Evolutionary conservation across 1,284 basidiomycete genomes (phyloP), one percentile per base, ranked within the genome.

Genomic region (Ustilago sp.): DNA sequence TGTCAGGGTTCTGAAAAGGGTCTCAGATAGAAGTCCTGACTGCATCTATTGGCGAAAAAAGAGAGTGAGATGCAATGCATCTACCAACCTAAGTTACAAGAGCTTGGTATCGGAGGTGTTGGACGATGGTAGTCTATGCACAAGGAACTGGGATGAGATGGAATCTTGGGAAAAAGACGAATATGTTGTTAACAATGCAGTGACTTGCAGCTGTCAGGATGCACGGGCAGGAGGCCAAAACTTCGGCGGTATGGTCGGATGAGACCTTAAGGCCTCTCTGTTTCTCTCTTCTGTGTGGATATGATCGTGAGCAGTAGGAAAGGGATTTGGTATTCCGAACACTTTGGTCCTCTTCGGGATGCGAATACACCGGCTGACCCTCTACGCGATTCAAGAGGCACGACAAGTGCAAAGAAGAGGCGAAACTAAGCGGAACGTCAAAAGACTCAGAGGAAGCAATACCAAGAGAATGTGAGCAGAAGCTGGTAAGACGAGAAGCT

Each of bases 351-450:
- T 50, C 28, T 50, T 23, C 31, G 28, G 48, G n/a, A 48, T 13
- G 23, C 8, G 13, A 45, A 9, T 4, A 28, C n/a, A 23, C 45
- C n/a, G 45, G 23, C 23, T 48, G 45, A 48, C 19, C 23, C 23
- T 48, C 19, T 23, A 48, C 23, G 45, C 45, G 23, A 28, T 13
- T 48, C 8, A 8, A 9, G 15, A 28, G 8, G 41, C 31, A 35
- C 3, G 2, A n/a, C 38, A 31, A 38, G 43, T 41, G 54, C 54
- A n/a, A 56, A 13, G 36, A 23, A 9, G 38, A 11, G 31, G 28
- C 41, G 55, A 43, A 47, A 45, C n/a, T 23, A n/a, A 32, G 55
- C 55, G 43, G 55, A 47, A 32, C 31, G 17, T 47, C 39, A 57
- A 57, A 31, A 28, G 9, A 7, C 19, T 31, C 8, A 19, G 17